Evolutionary conservation across 2,329 filamentous ascomycete species (phyloP).

Genomic region (Beauveria sp.): DNA sequence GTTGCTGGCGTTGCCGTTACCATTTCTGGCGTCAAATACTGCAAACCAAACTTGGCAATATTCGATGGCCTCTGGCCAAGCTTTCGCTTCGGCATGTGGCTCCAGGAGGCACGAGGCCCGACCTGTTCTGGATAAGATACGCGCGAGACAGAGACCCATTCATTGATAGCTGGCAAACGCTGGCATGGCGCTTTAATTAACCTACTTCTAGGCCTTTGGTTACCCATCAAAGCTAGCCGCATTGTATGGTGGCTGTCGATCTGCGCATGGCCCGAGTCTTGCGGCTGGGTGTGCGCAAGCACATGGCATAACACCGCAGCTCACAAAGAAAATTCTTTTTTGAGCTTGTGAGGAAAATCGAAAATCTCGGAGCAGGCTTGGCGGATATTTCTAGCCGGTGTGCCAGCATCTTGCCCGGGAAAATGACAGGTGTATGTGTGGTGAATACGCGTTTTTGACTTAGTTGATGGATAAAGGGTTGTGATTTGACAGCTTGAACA

Average conservation of each 20-base stretch:
- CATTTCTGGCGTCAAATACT: neutral
- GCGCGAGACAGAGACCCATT: neutral
- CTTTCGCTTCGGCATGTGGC: neutral
- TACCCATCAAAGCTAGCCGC: neutral
- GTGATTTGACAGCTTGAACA: neutral
- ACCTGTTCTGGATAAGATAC: slow-evolving; percentile 3
- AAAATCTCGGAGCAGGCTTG: neutral
- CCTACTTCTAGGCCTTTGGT: neutral
- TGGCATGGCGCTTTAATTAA: neutral
- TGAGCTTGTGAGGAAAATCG: neutral
- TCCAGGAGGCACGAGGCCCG: neutral
- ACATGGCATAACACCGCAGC: neutral
- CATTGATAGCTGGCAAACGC: neutral
- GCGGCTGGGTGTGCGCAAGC: neutral
- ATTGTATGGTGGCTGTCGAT: slow-evolving; percentile 5
- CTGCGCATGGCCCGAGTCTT: neutral
- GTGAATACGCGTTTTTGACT: neutral
- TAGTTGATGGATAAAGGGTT: neutral
- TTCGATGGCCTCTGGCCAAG: neutral
- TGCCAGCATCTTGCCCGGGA: neutral
- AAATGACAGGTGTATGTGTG: neutral
- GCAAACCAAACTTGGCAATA: neutral
- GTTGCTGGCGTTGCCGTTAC: no score
- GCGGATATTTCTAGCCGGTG: neutral
- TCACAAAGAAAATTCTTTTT: neutral